Evolutionary conservation across 306 rosid species (phyloP).

Genomic region (Oxytropis ochrocephala): DNA sequence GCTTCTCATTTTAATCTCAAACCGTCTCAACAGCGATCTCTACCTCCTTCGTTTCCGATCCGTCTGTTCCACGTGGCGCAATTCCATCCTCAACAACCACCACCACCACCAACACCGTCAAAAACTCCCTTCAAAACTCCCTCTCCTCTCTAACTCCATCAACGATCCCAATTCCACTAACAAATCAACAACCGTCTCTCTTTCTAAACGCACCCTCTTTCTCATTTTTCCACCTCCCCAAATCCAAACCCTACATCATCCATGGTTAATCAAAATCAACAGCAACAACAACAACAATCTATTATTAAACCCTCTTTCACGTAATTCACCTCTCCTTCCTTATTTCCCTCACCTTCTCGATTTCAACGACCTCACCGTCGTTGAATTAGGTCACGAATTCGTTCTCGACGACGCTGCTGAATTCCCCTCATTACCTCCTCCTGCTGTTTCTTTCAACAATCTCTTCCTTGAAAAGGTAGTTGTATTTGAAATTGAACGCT

Average conservation of each 20-base stretch:
- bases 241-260: neutral
- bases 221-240: slow-evolving; percentile 12
- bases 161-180: neutral
- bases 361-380: slow-evolving; percentile 12
- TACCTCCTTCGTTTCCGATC: slow-evolving; percentile 26
- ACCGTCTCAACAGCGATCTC: neutral
- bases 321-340: neutral
- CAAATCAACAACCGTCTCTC: neutral
- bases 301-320: slow-evolving; percentile 14
- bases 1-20: neutral
- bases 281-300: neutral
- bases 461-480: slow-evolving; percentile 69
- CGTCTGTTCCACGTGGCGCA: slow-evolving; percentile 32
- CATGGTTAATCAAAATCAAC: slow-evolving; percentile 32
- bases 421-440: neutral
- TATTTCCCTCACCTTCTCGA: slow-evolving; percentile 38
- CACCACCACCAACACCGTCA: neutral
- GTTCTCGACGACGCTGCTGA: slow-evolving; percentile 17
- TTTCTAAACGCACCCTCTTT: slow-evolving; percentile 17
- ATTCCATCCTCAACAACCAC: neutral
- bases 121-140: neutral
- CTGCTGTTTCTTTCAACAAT: neutral
- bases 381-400: slow-evolving; percentile 50
- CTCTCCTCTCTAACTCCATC: neutral
- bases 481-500: neutral